phyloP scores from a whole-genome alignment of 2,329 filamentous ascomycete species.

The Podosphaera xanthii region DNA sequence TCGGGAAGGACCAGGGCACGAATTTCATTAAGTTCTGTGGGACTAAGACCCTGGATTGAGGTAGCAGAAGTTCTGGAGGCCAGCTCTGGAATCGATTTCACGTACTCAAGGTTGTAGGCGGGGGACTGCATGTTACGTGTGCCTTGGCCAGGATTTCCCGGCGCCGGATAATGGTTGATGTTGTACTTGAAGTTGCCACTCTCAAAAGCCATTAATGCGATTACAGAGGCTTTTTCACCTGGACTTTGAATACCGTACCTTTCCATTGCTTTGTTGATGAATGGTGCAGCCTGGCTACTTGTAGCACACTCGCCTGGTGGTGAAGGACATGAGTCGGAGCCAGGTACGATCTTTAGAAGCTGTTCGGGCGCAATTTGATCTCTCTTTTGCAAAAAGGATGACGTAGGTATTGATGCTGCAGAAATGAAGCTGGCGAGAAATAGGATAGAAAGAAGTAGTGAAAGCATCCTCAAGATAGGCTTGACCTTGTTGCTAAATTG shows the following conservation, averaged over 20 bases:
- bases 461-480: too few relatives aligned
- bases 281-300: constrained; percentile 25
- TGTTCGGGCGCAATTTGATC: not conserved
- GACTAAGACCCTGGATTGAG: constrained; percentile 12
- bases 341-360: constrained; percentile 22
- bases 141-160: constrained; percentile 30
- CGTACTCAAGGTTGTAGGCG: constrained; percentile 31
- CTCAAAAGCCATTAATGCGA: constrained; percentile 39
- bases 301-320: constrained; percentile 28
- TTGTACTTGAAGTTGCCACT: constrained; percentile 37
- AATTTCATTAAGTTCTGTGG: constrained; percentile 20
- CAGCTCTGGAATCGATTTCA: constrained; percentile 23
- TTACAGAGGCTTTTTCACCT: constrained; percentile 33
- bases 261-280: constrained; percentile 27
- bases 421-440: too few relatives aligned
- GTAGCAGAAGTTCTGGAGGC: constrained; percentile 15
- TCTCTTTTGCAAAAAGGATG: not conserved
- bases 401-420: too few relatives aligned
- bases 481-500: too few relatives aligned
- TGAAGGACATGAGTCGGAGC: constrained; percentile 23
- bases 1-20: constrained; percentile 27
- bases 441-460: too few relatives aligned
- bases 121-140: constrained; percentile 42
- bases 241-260: constrained; percentile 27
- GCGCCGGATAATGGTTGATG: constrained; percentile 29